Conservation (phyloP, 441 rosid species). For the Mallotus repandus region DNA sequence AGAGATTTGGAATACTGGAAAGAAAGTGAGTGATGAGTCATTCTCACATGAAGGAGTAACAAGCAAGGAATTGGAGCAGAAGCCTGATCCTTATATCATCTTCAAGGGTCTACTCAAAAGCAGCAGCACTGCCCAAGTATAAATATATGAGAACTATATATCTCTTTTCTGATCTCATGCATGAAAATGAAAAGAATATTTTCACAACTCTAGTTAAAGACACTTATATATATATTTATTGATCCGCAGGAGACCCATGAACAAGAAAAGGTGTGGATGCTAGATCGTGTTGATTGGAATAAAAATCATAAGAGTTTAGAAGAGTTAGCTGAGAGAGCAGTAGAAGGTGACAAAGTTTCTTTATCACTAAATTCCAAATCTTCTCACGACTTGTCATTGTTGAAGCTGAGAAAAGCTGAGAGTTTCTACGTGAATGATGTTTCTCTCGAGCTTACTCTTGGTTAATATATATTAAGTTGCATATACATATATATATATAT, state of each 20-base stretch:
- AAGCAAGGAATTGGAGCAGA: slow-evolving; percentile 18
- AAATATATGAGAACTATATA: too few species aligned
- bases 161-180: not conserved
- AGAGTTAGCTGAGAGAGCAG: not conserved
- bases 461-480: slow-evolving; percentile 12
- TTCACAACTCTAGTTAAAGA: too few species aligned
- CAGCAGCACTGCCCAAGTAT: slow-evolving; percentile 30
- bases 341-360: slow-evolving; percentile 18
- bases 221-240: not conserved
- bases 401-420: slow-evolving; percentile 25
- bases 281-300: slow-evolving; percentile 19
- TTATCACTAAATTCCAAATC: slow-evolving; percentile 27
- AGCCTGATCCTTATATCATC: slow-evolving; percentile 37
- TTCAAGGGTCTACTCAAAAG: slow-evolving; percentile 43
- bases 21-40: slow-evolving; percentile 12
- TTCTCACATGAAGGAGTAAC: slow-evolving; percentile 25
- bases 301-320: slow-evolving; percentile 28
- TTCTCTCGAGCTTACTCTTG: slow-evolving; percentile 63
- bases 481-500: not conserved
- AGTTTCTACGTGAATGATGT: slow-evolving; percentile 30
- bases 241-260: slow-evolving; percentile 28
- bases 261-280: slow-evolving; percentile 23
- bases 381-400: slow-evolving; percentile 17
- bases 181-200: not conserved
- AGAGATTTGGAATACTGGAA: slow-evolving; percentile 24